phyloP scores from a whole-genome alignment of 2,329 filamentous ascomycete species.

The Colletotrichum falcatum region DNA sequence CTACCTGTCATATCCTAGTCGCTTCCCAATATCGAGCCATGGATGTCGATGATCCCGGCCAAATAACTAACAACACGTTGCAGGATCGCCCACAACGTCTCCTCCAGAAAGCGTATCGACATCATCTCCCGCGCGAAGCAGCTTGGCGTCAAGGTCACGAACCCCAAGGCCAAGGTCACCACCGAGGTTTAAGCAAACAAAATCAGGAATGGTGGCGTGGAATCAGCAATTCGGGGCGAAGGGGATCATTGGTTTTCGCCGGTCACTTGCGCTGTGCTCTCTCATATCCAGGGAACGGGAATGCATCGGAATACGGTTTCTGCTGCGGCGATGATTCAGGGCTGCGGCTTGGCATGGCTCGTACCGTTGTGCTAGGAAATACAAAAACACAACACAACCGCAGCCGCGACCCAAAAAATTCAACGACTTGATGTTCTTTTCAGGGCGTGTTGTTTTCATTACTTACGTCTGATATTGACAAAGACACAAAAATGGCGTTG shows the following conservation, averaged over 20 bases:
- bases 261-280: constrained; percentile 41
- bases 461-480: constrained; percentile 20
- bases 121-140: constrained; percentile 98
- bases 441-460: constrained; percentile 27
- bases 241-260: constrained; percentile 29
- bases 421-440: constrained; percentile 35
- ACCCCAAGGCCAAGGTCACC: constrained; percentile 98
- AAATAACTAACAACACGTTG: constrained; percentile 42
- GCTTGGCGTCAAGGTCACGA: constrained; percentile 99
- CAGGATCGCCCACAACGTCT: constrained; percentile 98
- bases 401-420: constrained; percentile 31
- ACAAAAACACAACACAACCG: constrained; percentile 38
- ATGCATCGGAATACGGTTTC: constrained; percentile 42
- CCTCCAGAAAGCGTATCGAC: constrained; percentile 97
- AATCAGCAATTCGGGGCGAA: constrained; percentile 32
- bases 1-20: background rate
- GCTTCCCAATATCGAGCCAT: background rate
- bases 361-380: constrained; percentile 42
- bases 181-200: constrained; percentile 79
- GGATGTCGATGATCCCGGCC: background rate
- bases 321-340: constrained; percentile 39
- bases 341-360: constrained; percentile 41
- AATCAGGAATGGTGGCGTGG: constrained; percentile 13
- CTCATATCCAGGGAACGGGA: constrained; percentile 41
- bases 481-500: constrained; percentile 24